These are phyloP conservation scores for Kwoniella sp. DNA, from an alignment of 768 basidiomycete species.

Conservation along the genomic window DNA sequence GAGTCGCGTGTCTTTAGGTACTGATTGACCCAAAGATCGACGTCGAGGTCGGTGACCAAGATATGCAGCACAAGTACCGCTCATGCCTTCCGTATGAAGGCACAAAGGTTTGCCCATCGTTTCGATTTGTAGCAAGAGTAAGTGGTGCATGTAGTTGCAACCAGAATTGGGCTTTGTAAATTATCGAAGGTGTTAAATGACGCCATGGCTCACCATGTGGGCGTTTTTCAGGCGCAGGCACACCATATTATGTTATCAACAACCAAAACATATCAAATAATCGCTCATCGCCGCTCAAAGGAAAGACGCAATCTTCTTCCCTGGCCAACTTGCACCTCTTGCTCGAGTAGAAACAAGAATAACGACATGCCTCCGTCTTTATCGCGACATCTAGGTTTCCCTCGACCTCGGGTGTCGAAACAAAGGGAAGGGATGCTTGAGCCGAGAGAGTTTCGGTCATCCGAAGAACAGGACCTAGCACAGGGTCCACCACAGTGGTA, in stretches of 20 bases:
- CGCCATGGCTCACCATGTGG: not conserved
- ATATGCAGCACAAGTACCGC: not conserved
- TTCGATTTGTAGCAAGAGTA: not conserved
- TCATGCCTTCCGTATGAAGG: not conserved
- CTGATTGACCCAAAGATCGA: not conserved
- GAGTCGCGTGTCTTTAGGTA: not conserved
- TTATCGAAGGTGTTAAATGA: slow-evolving; percentile 12
- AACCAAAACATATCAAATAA: not conserved
- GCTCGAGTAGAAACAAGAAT: not conserved
- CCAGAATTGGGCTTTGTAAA: not conserved
- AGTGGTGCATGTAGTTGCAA: not conserved
- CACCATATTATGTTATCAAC: slow-evolving; percentile 1
- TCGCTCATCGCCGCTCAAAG: not conserved
- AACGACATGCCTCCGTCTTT: not conserved
- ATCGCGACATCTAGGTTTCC: not conserved
- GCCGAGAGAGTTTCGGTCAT: slow-evolving; percentile 7
- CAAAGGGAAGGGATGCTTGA: not conserved
- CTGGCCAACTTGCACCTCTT: too few species aligned
- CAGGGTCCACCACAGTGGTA: not conserved
- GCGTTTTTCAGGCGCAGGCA: not conserved
- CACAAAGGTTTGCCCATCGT: slow-evolving; percentile 1
- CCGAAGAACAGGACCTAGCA: not conserved
- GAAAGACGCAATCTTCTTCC: not conserved
- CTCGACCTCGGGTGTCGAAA: not conserved
- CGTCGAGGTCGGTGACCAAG: not conserved